A percentile compares a stretch with the other conserved stretches of the same genome.
phyloP scores from a whole-genome alignment of 768 basidiomycete species.

The Lyophyllum semitale region DNA sequence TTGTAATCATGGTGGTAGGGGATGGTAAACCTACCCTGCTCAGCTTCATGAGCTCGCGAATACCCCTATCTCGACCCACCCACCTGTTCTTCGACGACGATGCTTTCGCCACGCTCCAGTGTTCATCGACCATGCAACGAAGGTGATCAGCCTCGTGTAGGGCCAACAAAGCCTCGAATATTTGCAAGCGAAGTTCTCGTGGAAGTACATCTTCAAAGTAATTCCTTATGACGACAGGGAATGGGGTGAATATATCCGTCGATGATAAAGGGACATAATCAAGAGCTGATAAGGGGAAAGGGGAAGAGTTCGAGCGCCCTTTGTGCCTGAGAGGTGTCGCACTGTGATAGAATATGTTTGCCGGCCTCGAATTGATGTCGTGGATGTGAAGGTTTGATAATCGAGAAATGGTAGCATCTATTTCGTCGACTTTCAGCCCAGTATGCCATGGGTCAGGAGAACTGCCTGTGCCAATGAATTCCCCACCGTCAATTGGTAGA shows the following conservation, averaged over 20 bases:
- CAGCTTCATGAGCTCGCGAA: slow-evolving; percentile 77
- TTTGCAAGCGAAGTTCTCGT: slow-evolving; percentile 64
- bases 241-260: slow-evolving; percentile 52
- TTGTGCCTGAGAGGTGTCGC: slow-evolving; percentile 41
- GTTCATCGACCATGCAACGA: slow-evolving; percentile 40
- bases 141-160: slow-evolving; percentile 63
- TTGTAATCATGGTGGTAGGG: background rate
- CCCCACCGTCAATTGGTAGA: slow-evolving; percentile 11
- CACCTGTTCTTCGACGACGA: slow-evolving; percentile 64
- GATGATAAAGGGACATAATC: slow-evolving; percentile 57
- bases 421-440: slow-evolving; percentile 28
- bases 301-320: slow-evolving; percentile 64
- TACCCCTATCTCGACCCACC: slow-evolving; percentile 74
- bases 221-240: slow-evolving; percentile 49
- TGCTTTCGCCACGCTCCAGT: slow-evolving; percentile 66
- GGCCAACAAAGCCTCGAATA: slow-evolving; percentile 56
- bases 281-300: slow-evolving; percentile 59
- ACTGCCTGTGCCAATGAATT: slow-evolving; percentile 27
- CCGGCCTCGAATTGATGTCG: background rate
- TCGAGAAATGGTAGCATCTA: slow-evolving; percentile 15
- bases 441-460: slow-evolving; percentile 48
- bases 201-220: slow-evolving; percentile 75
- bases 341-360: slow-evolving; percentile 7
- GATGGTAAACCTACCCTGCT: slow-evolving; percentile 61
- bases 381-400: slow-evolving; percentile 10